Percentiles rank a stretch among this genome's conserved stretches.
Conservation (phyloP, 2,329 filamentous ascomycete species). For the Nakataea oryzae region DNA sequence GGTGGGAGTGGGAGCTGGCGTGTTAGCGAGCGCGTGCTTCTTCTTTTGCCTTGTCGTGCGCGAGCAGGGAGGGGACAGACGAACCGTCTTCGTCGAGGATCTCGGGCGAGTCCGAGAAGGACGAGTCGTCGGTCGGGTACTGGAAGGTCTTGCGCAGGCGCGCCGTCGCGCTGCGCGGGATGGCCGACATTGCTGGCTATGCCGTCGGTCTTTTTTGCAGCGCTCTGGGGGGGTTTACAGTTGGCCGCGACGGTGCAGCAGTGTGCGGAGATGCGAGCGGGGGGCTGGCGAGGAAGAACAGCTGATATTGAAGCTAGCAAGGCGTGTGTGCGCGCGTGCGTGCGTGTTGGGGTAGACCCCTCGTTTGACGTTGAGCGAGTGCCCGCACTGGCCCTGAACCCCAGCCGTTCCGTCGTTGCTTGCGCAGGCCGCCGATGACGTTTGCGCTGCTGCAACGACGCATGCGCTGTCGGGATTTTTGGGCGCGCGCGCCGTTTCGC, state of each 20-base stretch:
- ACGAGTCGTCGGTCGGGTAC: slow-evolving; percentile 54
- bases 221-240: too few species aligned
- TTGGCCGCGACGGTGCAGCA: too few species aligned
- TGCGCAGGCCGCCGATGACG: too few species aligned
- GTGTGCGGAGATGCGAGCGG: too few species aligned
- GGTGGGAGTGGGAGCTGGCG: not conserved
- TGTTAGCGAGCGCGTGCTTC: not conserved
- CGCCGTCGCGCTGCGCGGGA: slow-evolving; percentile 24
- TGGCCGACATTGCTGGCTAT: not conserved
- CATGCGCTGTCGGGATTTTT: too few species aligned
- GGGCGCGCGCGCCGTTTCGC: not conserved
- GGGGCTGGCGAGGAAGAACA: too few species aligned
- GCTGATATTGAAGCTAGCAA: too few species aligned
- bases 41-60: slow-evolving; percentile 5
- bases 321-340: too few species aligned
- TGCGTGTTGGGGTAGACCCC: too few species aligned
- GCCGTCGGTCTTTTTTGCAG: not conserved
- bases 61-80: slow-evolving; percentile 20
- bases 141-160: slow-evolving; percentile 68
- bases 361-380: not conserved
- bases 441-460: not conserved
- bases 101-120: slow-evolving; percentile 38
- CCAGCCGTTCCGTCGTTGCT: too few species aligned
- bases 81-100: slow-evolving; percentile 68
- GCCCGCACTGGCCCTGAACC: not conserved